Evolutionary conservation across 805 yeast species (phyloP), one percentile per base, ranked within the genome.

Genomic region (Candida chauliodis): DNA sequence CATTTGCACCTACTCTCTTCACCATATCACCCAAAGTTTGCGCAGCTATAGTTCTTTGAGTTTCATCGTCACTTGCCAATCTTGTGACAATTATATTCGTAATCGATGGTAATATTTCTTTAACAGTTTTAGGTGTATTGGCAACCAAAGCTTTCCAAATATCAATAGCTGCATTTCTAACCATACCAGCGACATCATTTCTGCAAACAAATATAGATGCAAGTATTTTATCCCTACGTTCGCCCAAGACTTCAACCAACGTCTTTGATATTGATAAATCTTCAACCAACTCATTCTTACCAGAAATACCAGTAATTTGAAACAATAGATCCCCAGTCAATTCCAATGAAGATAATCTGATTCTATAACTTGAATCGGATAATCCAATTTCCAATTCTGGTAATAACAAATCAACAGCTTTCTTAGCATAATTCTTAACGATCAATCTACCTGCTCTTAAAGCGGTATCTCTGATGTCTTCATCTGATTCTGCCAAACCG

Each of bases 111-210:
- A 93, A 63, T 44, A 93, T 88, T 59, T 90, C 97, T 68, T 86
- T 91, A 33, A 93, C 84, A 3, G 96, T 86, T 55, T 85, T 80
- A 30, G 99, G 98, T 16, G 99, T 93, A 58, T 93, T 93, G 34
- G 95, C 85, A 36, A 93, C 97, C 55, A 93, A 71, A 0, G 96
- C 88, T 65, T 90, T 90, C 99, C 99, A 93, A 33, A 93, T 88
- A 52, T 93, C 96, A 43, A 87, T 78, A 9, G 98, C 81, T 18
- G 95, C 85, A 47, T 79, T 79, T 52, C 99, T 81, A 19, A 93
- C 99, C 48, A 81, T 73, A 49, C 87, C 87, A 26, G 93, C 77
- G 27, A 81, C 77, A 68, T 93, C 99, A 10, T 95, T 86, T 60
- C 99, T 89, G 61, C 97, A 90, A 23, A 93, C 80, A 60, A 89